Percentiles rank a stretch among this genome's conserved stretches.
Conservation (phyloP, 805 yeast species). For the Kodamaea jinghongensis region DNA sequence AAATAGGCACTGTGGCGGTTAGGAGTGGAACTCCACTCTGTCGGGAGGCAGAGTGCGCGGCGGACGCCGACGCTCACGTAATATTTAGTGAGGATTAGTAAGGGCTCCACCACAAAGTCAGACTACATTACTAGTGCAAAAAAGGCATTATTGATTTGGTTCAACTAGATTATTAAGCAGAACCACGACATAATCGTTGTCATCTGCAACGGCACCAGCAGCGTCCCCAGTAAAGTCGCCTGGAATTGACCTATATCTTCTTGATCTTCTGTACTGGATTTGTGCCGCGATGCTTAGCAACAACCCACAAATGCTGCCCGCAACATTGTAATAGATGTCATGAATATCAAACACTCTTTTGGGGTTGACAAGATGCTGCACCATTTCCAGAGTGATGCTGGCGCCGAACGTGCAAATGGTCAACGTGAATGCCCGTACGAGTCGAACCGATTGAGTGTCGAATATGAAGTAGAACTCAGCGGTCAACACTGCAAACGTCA, state of each 20-base stretch:
- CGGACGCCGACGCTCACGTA: too few species aligned
- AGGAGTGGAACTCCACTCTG: too few species aligned
- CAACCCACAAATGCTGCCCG: conserved; percentile 31
- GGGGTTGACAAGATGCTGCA: conserved; percentile 47
- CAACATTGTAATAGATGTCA: conserved; percentile 42
- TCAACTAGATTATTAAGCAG: conserved; percentile 5
- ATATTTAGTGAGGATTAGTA: too few species aligned
- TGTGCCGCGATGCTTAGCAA: conserved; percentile 3
- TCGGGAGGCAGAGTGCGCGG: too few species aligned
- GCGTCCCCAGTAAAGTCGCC: neutral
- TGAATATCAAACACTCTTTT: conserved; percentile 45
- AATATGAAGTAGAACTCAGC: conserved; percentile 46
- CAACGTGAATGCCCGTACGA: conserved; percentile 21
- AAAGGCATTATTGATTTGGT: neutral
- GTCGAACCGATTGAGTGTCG: conserved; percentile 25
- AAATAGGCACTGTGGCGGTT: too few species aligned
- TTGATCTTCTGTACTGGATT: neutral
- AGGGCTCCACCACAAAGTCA: too few species aligned
- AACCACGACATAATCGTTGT: conserved; percentile 4
- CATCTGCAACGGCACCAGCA: neutral
- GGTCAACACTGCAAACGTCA: conserved; percentile 46
- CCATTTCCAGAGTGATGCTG: conserved; percentile 48
- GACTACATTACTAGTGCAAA: too few species aligned
- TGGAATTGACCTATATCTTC: neutral
- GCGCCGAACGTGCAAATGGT: conserved; percentile 47